These are phyloP conservation scores for Arthroderma sp. DNA, from an alignment of 2,329 filamentous ascomycete species.

Conservation along the genomic window DNA sequence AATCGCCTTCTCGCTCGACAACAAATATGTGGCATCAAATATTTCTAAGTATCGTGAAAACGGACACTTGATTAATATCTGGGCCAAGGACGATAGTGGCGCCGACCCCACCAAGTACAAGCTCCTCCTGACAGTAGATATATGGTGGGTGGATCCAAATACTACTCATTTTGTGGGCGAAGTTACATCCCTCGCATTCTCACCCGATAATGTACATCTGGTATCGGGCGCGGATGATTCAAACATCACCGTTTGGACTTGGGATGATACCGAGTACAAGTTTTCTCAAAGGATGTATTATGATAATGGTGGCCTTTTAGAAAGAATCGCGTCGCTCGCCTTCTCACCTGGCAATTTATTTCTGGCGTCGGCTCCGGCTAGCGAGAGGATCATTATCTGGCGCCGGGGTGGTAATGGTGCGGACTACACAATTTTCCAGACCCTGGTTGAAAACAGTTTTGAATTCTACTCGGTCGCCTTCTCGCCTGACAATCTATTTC, in stretches of 20 bases:
- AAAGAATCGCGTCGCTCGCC: neutral
- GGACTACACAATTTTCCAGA: no score
- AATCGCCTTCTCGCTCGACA: no score
- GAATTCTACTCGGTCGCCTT: conserved; percentile 3
- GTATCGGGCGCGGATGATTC: conserved; percentile 6
- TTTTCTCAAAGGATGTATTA: neutral
- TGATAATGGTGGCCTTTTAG: neutral
- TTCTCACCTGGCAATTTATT: conserved; percentile 6
- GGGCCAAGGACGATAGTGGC: no score
- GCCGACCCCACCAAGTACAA: no score
- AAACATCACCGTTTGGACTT: conserved; percentile 7
- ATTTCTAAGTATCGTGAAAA: no score
- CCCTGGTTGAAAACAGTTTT: neutral
- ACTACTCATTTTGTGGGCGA: no score
- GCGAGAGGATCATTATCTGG: neutral
- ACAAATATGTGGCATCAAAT: no score
- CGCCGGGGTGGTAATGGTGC: neutral
- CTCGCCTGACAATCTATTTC: neutral
- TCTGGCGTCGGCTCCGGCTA: conserved; percentile 11
- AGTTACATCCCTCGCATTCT: conserved; percentile 4
- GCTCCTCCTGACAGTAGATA: no score
- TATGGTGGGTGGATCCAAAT: no score
- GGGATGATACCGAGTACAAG: neutral
- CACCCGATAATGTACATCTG: neutral
- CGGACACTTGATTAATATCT: no score